Percentiles rank a stretch among this genome's conserved stretches.
phyloP scores from a whole-genome alignment of 192 early-diverging fungal species.

The Backusella luteola region DNA sequence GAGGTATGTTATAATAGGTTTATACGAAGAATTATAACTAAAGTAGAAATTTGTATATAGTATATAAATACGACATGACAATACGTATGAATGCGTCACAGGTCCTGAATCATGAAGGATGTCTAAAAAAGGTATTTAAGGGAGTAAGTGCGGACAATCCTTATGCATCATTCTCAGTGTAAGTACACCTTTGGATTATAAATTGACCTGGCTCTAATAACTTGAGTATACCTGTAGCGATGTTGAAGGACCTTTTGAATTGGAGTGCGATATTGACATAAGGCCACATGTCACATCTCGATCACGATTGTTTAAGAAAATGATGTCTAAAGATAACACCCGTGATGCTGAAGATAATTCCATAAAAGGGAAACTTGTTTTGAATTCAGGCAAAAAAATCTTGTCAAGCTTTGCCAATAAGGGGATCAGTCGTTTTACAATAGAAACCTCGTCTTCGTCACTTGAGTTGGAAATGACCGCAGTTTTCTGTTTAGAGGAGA shows the following conservation, averaged over 20 bases:
- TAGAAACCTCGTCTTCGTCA: not conserved
- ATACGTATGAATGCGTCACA: not conserved
- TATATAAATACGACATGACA: slow-evolving; percentile 3
- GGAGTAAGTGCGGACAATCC: slow-evolving; percentile 11
- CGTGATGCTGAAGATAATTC: not conserved
- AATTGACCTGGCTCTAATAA: not conserved
- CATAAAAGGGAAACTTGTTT: not conserved
- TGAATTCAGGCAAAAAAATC: not conserved
- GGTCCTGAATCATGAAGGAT: not conserved
- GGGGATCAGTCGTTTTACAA: slow-evolving; percentile 8
- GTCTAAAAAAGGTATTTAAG: slow-evolving; percentile 5
- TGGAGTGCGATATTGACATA: not conserved
- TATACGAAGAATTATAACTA: not conserved
- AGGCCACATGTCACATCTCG: not conserved
- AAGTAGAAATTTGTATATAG: not conserved
- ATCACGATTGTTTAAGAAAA: not conserved
- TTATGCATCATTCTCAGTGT: slow-evolving; percentile 7
- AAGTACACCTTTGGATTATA: not conserved
- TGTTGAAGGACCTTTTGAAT: slow-evolving; percentile 7
- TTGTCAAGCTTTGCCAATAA: slow-evolving; percentile 10
- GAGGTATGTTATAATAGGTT: not conserved
- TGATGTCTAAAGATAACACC: not conserved
- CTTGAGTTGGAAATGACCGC: slow-evolving; percentile 5
- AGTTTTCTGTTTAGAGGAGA: slow-evolving; percentile 9
- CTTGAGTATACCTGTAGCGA: not conserved